Conservation (phyloP, 75 land plant genomes). For the Pinus taeda region DNA sequence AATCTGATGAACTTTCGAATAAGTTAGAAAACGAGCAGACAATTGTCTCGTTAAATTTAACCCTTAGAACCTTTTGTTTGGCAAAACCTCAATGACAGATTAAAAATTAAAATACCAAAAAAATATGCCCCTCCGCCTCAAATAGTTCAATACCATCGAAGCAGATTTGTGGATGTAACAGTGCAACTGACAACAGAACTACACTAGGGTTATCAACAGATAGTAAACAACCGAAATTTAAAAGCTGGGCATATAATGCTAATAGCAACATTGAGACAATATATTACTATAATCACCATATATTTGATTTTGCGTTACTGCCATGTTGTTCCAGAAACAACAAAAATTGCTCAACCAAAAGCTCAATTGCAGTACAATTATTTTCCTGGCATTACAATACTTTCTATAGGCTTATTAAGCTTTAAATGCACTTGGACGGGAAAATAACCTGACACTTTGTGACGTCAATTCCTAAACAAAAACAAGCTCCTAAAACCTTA, state of each 20-base stretch:
- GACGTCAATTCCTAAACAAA: background rate
- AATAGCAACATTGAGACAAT: background rate
- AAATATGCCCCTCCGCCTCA: background rate
- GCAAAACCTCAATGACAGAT: background rate
- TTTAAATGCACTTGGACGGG: slow-evolving; percentile 6
- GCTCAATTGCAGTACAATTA: slow-evolving; percentile 8
- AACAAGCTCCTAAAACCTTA: slow-evolving; percentile 1
- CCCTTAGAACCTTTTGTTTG: background rate
- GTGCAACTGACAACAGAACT: background rate
- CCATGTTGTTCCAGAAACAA: background rate
- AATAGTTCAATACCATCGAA: background rate
- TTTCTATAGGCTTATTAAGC: background rate
- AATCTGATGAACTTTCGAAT: too few relatives aligned
- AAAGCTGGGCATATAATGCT: background rate
- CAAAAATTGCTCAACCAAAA: slow-evolving; percentile 1
- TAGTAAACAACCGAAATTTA: background rate
- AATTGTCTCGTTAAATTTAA: background rate
- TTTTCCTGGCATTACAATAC: slow-evolving; percentile 7
- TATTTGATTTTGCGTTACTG: background rate
- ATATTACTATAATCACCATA: background rate
- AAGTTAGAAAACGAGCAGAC: too few relatives aligned
- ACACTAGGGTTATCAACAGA: background rate
- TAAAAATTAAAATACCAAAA: background rate
- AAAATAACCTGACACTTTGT: background rate
- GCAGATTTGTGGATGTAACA: background rate